Base-by-base conservation (phyloP, 805 yeast species). In the Maudiozyma saulgeensis region DNA sequence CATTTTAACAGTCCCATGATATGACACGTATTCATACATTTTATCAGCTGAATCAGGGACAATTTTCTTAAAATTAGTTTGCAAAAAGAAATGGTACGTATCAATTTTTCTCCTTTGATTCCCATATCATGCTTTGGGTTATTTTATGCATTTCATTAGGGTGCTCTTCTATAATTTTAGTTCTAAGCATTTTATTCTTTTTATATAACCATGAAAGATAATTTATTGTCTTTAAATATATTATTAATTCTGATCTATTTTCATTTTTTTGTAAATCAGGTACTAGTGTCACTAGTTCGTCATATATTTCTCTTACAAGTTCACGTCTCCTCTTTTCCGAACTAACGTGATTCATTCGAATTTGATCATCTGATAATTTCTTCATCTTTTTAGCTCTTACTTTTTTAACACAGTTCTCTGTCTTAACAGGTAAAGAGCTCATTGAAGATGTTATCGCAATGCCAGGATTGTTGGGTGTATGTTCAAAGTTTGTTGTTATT, bases 271-370 rank as follows among this genome's bases (percentile, higher is more conserved):
- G 72, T 41, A 90, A 69, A 8, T 77, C 80, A 0, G 97, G 97
- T 0, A 93, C 88, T 8, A 87, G 64, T 1, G 75, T 72, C 0
- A 89, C 90, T 21, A 90, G 72, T 49, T 76, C 77, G 57, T 86
- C 95, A 60, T 87, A 90, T 9, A 88, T 90, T 9, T 81, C 77
- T 43, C 97, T 72, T 21, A 91, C 87, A 41, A 90, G 87, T 55
- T 82, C 87, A 53, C 98, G 73, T 58, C 98, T 73, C 60, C 84
- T 85, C 63, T 88, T 90, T 62, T 90, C 98, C 0, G 90, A 82
- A 5, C 86, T 86, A 7, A 87, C 84, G 59, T 86, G 95, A 56
- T 83, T 86, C 5, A 82, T 82, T 80, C 65, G 56, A 53, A 63
- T 67, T 49, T 70, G 68, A 38, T 64, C 70, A 2, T 66, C 67